Percentiles rank a stretch among this genome's conserved stretches.
phyloP scores from a whole-genome alignment of 129 eudicot species.

The Flaveria brownii region DNA sequence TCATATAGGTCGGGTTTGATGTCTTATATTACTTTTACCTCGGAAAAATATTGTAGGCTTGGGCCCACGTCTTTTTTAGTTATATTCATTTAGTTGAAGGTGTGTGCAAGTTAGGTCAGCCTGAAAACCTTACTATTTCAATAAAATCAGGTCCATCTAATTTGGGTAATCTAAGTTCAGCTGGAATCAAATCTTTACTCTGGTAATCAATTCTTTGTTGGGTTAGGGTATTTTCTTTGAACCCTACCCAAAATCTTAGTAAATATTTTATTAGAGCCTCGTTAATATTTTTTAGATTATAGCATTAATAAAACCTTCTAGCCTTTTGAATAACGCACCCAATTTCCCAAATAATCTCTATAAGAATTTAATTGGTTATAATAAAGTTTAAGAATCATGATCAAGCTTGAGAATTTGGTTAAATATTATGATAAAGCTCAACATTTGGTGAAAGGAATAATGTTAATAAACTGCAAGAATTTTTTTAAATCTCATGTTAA shows the following conservation, averaged over 20 bases:
- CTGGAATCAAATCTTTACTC: too few species aligned
- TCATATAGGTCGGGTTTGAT: too few species aligned
- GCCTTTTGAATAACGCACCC: neutral
- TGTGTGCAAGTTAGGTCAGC: too few species aligned
- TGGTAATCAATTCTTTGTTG: too few species aligned
- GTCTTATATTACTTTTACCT: neutral
- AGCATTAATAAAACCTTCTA: neutral
- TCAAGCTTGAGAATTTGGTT: neutral
- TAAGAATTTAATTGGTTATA: neutral
- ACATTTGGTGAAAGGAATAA: neutral
- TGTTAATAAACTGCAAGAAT: neutral
- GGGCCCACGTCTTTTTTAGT: neutral
- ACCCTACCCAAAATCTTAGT: too few species aligned
- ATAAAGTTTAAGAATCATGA: too few species aligned
- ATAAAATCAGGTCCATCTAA: too few species aligned
- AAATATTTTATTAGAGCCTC: neutral
- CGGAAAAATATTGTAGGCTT: neutral
- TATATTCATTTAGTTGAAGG: neutral
- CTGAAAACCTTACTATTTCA: too few species aligned
- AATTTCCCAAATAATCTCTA: neutral
- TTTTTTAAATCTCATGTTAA: neutral
- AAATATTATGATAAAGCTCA: neutral
- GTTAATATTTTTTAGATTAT: neutral
- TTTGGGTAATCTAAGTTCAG: too few species aligned
- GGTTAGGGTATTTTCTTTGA: too few species aligned